Conservation (phyloP, 164 flowering plant species). For the Macadamia integrifolia region DNA sequence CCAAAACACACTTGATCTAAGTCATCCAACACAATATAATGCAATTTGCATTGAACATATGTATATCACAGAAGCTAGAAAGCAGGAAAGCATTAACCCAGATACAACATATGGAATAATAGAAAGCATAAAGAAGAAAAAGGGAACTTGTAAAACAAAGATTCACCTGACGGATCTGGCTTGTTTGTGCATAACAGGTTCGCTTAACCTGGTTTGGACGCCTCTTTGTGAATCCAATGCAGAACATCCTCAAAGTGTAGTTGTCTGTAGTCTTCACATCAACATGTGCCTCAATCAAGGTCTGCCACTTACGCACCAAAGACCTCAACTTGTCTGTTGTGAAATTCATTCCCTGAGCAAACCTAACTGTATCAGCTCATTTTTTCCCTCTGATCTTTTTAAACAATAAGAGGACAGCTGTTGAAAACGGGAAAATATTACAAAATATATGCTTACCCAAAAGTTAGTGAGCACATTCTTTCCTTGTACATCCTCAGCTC, state of each 20-base stretch:
- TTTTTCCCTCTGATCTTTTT: neutral
- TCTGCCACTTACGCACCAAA: constrained; percentile 72
- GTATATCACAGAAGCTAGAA: no score
- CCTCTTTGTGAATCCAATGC: constrained; percentile 77
- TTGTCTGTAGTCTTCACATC: constrained; percentile 81
- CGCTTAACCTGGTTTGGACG: constrained; percentile 71
- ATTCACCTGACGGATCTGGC: constrained; percentile 55
- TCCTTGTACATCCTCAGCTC: no score
- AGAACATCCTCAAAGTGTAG: constrained; percentile 65
- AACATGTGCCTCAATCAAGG: constrained; percentile 76
- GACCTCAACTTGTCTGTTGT: constrained; percentile 86
- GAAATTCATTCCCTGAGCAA: constrained; percentile 71
- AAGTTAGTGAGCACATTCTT: constrained; percentile 68
- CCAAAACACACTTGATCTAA: no score
- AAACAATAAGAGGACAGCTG: neutral
- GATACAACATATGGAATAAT: no score
- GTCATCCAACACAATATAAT: no score
- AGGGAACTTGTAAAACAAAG: neutral
- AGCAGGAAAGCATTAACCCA: neutral
- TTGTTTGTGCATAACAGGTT: constrained; percentile 27
- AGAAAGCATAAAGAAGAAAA: neutral
- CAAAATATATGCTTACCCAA: constrained; percentile 34
- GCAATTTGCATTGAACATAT: no score
- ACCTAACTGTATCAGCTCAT: neutral
- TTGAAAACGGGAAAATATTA: neutral